phyloP scores from a whole-genome alignment of 306 rosid genomes.

The Purshia tridentata region DNA sequence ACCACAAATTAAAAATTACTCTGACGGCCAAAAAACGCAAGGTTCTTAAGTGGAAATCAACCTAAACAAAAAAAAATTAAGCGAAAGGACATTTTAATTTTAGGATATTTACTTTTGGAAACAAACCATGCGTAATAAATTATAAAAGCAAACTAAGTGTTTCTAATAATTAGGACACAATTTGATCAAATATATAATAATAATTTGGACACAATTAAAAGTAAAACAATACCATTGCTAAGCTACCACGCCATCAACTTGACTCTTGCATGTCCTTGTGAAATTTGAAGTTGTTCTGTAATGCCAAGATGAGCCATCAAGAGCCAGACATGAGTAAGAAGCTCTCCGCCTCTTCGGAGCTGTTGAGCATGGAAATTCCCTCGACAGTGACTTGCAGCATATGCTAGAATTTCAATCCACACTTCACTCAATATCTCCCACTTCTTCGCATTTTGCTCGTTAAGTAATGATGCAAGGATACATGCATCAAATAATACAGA shows the following conservation, averaged over 20 bases:
- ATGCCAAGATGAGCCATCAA: slow-evolving; percentile 32
- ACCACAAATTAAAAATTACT: too few relatives aligned
- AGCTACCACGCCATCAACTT: not conserved
- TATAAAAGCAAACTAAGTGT: too few relatives aligned
- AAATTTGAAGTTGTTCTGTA: slow-evolving; percentile 27
- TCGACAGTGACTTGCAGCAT: slow-evolving; percentile 19
- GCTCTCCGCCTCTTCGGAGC: slow-evolving; percentile 23
- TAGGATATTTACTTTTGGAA: too few relatives aligned
- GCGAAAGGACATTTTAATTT: too few relatives aligned
- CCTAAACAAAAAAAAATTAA: too few relatives aligned
- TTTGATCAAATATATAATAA: too few relatives aligned
- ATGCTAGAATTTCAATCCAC: slow-evolving; percentile 23
- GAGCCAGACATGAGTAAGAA: slow-evolving; percentile 33
- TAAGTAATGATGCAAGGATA: slow-evolving; percentile 5
- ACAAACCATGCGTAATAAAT: too few relatives aligned
- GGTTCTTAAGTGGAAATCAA: too few relatives aligned
- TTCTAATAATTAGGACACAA: too few relatives aligned
- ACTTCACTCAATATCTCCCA: slow-evolving; percentile 13
- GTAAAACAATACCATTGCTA: not conserved
- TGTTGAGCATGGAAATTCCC: slow-evolving; percentile 18
- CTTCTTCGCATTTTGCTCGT: not conserved
- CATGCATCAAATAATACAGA: slow-evolving; percentile 26
- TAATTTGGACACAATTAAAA: too few relatives aligned
- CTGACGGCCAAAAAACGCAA: too few relatives aligned
- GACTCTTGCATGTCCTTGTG: slow-evolving; percentile 24